Base-by-base conservation (phyloP, 192 early-diverging fungal genomes). In the Backusella parvicylindrica region DNA sequence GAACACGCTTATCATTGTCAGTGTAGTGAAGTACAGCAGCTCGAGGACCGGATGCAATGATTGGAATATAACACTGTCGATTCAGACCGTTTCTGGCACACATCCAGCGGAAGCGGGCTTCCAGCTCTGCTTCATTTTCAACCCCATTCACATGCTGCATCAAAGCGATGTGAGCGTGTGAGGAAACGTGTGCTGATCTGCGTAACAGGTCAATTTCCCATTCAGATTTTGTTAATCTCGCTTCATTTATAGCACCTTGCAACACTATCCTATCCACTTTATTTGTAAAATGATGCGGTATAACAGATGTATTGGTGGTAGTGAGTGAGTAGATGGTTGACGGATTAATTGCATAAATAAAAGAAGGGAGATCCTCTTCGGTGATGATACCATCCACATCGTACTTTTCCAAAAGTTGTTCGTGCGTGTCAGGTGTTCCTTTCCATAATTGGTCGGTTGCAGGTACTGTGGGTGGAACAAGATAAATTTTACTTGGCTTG, bases 11-110 rank as follows among this genome's bases (percentile, higher is more conserved):
- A 81, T 89, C 86, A 79, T 96, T 95, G 72, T 89, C 82, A n/a
- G 87, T 89, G 75, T 97, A 96, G 80, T 98, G 97, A 18, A 98
- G 83, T 18, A 89, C 86, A 11, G 94, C 89, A 2, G 92, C 95
- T 71, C 92, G 88, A 53, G 86, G 78, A 6, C 94, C 97, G 30
- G 89, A 84, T 12, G 90, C 95, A 28, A 95, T 89, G 74, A 98
- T 98, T 70, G 91, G 91, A 53, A 89, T 60, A 85, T 98, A 98
- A 9, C 92, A 90, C 76, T 97, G 93, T 75, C 87, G 83, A 69
- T 82, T 80, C 64, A 89, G 87, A n/a, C 87, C 92, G 64, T 91
- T 84, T 28, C 86, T 79, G 47, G 91, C 82, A 77, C 88, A 91
- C 68, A 92, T 87, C 69, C 90, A 93, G 67, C 89, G 85, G 79